Base-by-base conservation (phyloP, 139 green algal genomes). In the Desmodesmus armatus region DNA sequence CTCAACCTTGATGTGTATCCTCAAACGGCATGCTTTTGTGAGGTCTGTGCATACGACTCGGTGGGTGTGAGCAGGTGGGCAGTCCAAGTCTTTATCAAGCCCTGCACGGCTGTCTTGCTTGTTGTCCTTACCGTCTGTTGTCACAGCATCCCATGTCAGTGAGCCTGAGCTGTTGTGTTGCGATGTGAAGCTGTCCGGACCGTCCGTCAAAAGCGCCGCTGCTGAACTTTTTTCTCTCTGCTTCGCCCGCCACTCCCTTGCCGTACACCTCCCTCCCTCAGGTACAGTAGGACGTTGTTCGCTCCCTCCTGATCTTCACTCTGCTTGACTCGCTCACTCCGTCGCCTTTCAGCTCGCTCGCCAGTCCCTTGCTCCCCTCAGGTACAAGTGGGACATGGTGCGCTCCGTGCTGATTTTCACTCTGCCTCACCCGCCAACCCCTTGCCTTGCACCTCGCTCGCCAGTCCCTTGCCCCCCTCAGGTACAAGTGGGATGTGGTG, bases 401-500 rank as follows among this genome's bases (percentile, higher is more conserved):
- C 23, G 23, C 53, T 65, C 53, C 53, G 21, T 23, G 23, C 23
- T 65, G 53, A n/a, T 65, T 23, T 19, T 65, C 53, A 19, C 53
- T 19, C 53, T 65, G 53, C 23, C 53, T 19, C 53, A n/a, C 23
- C 23, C 21, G 19, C 23, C 23, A n/a, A n/a, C 13, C 13, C 58
- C 23, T 23, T 67, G 58, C 23, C 11, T 23, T 23, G n/a, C 23
- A 31, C 17, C 58, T 13, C 58, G 31, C 63, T 29, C 63, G 17
- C 9, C 6, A 15, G 17, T 19, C 21, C 55, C 15, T 31, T 19
- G 15, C 17, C 55, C 25, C 11, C 31, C 80, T 69, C 63, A 90
- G 90, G 86, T 91, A 96, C 86, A 97, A 97, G 87, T 19, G 21
- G 19, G 53, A 37, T 65, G 53, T 65, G 19, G 19, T 65, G 19